Evolutionary conservation across 352 stramenopile species (phyloP), one percentile per base, ranked within the genome.

Genomic region (Pythium periplocum): DNA sequence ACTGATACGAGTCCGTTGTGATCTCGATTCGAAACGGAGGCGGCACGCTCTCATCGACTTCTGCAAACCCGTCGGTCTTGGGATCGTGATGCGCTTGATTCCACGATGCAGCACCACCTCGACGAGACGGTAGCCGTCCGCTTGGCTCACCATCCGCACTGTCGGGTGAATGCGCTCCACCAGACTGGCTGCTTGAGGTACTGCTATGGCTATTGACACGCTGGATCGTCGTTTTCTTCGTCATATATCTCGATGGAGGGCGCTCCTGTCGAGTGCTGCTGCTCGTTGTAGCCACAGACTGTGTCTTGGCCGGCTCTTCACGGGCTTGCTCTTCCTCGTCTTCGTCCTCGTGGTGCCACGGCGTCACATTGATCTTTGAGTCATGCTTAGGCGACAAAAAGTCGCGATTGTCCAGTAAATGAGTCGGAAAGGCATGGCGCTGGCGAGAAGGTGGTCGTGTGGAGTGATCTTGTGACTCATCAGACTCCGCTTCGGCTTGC

Each of bases 11-110:
- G 46, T 84, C 65, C 0, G 78, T 93, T 3, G 79, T 88, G 44
- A 93, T 82, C 55, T 93, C 62, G 30, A 93, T 89, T 6, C 73
- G 65, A 48, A 93, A 93, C n/a, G 83, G 83, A 3, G 78, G 75
- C 0, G 83, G 83, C 3, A 92, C 71, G 6, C 71, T 90, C 50
- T 93, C 83, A 32, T 93, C 83, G 0, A 93, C 76, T 1, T 87
- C 78, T 1, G 83, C 71, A 55, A 93, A 93, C 0, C 83, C 83
- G 37, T 93, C 83, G 0, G 68, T 88, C 49, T 81, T 88, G 0
- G 83, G 83, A 46, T 90, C 79, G 47, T 93, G 81, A 38, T 86
- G 72, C 1, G 70, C 46, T 43, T 87, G 74, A 43, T 83, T 87
- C 33, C 71, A 71, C 0, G 71, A 78, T 11, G 68, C 69, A 5